Evolutionary conservation across 306 rosid species (phyloP).

Genomic region (Vigna mungo): DNA sequence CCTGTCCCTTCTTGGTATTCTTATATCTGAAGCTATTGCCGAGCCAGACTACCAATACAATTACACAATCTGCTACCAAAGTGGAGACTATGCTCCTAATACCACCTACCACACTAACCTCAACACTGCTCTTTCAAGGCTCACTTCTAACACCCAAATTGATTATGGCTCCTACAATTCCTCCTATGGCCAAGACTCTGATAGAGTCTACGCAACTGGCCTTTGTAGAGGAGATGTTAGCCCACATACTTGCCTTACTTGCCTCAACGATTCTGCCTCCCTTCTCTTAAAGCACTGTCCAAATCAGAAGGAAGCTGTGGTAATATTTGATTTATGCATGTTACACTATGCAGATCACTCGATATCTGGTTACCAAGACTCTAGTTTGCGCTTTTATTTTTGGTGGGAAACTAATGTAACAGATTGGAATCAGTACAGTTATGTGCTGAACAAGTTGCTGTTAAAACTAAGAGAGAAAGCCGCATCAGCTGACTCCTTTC

Average conservation of each 20-base stretch:
- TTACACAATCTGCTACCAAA: neutral
- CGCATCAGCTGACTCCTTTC: constrained; percentile 22
- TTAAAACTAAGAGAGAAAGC: constrained; percentile 10
- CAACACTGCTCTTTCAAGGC: constrained; percentile 43
- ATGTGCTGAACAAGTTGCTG: constrained; percentile 24
- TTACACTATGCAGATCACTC: constrained; percentile 38
- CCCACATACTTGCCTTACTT: constrained; percentile 38
- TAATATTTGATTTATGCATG: constrained; percentile 37
- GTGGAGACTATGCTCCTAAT: neutral
- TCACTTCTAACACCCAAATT: constrained; percentile 23
- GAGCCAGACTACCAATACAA: neutral
- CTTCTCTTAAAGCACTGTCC: constrained; percentile 41
- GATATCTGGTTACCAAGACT: constrained; percentile 9
- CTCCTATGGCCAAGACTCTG: constrained; percentile 42
- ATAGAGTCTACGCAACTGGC: constrained; percentile 44
- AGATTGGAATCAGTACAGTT: constrained; percentile 32
- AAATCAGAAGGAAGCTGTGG: constrained; percentile 42
- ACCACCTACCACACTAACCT: constrained; percentile 53
- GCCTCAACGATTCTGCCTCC: constrained; percentile 43
- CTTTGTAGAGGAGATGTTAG: constrained; percentile 59
- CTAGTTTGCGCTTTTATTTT: rapidly evolving
- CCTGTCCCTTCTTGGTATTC: neutral
- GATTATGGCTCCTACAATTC: constrained; percentile 45
- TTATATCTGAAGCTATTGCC: neutral
- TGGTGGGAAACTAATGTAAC: neutral